Conservation (phyloP, 2,329 filamentous ascomycete species). For the Phyllosticta paracitricarpa region DNA sequence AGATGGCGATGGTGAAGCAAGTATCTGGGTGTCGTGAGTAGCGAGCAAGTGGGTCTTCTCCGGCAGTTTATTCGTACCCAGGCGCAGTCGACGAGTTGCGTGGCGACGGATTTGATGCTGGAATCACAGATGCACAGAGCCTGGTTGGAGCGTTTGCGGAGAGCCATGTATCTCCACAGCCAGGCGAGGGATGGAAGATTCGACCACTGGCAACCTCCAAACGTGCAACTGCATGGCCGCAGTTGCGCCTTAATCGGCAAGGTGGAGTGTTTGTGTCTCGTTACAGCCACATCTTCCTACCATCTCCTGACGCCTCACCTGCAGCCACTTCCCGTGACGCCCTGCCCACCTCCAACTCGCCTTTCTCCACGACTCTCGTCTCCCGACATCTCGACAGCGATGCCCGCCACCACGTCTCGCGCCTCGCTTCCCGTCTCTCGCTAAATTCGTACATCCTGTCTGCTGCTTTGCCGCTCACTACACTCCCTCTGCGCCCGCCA, state of each 20-base stretch:
- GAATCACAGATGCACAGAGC: not conserved
- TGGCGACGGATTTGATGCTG: too few relatives aligned
- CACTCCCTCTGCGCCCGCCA: slow-evolving; percentile 13
- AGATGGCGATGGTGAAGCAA: not conserved
- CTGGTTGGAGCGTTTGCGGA: not conserved
- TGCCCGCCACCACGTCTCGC: slow-evolving; percentile 8
- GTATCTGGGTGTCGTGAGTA: not conserved
- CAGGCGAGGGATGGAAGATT: slow-evolving; percentile 3
- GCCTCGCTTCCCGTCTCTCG: slow-evolving; percentile 20
- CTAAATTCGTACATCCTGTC: slow-evolving; percentile 12
- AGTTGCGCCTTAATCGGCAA: not conserved
- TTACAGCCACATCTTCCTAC: not conserved
- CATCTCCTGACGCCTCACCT: slow-evolving; percentile 6
- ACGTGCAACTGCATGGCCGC: not conserved
- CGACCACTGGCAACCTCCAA: not conserved
- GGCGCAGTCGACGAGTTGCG: too few relatives aligned
- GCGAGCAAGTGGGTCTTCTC: not conserved
- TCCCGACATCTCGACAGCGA: not conserved
- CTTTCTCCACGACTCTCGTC: not conserved
- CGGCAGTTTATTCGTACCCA: not conserved
- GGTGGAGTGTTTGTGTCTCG: not conserved
- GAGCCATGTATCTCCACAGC: not conserved
- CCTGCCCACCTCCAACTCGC: not conserved
- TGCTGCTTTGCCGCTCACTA: not conserved
- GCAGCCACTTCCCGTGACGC: not conserved